Evolutionary conservation across 2,329 filamentous ascomycete species (phyloP), one percentile per base, ranked within the genome.

Genomic region (Penicillium sp.): DNA sequence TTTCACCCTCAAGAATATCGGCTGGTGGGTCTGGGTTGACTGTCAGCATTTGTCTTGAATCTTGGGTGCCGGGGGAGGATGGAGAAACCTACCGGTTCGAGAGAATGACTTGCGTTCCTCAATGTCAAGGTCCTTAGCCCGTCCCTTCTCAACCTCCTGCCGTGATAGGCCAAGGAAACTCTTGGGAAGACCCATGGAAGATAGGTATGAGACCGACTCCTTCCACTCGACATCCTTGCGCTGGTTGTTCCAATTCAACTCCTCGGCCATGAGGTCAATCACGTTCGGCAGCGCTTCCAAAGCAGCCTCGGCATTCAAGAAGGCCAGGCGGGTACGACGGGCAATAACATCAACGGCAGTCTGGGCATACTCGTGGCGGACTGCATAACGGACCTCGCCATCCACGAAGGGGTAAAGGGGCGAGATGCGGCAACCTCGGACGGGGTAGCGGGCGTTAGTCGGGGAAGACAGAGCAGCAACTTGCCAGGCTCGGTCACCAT

Each of bases 401-500:
- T 96, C 90, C 17, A 96, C 81, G 65, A 93, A 95, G 10, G 90
- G 88, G 66, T 95, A 95, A 18, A 94, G 74, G 11, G 78, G 68
- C 3, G 85, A 84, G 48, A 96, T 84, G 47, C 87, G 83, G 66
- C 86, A 80, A 40, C 89, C 89, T 36, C 87, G 79, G 20, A 89
- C 83, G 3, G 90, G 89, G 74, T 89, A 95, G 34, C 88, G 81
- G 56, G 81, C 72, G 41, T 86, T 79, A 1, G 88, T 94, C 0
- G 86, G 82, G 11, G 78, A 74, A 54, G 86, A 91, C 33, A 96
- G 75, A 1, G 86, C 80, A 7, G 87, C 89, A 15, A 96, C 88
- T 11, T 85, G 84, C 90, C 90, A 96, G 14, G 90, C 88, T 42
- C 90, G 81, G 68, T 96, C 90, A 52, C 91, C 90, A 62, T 96